Evolutionary conservation across 1,139 yeast genomes (phyloP).

Genomic region (Neolecta irregularis): DNA sequence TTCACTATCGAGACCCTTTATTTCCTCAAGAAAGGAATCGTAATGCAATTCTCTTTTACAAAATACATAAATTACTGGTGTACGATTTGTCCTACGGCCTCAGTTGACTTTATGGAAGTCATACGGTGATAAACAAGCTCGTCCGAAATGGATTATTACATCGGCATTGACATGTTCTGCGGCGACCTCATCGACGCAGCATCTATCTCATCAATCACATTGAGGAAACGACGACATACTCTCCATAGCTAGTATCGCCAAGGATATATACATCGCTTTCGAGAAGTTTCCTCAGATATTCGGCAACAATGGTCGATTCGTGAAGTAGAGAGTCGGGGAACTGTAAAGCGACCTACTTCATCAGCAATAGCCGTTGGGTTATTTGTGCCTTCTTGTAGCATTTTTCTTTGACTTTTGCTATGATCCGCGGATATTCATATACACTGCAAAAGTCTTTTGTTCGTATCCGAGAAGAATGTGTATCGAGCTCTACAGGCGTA

Average conservation of each 20-base stretch:
- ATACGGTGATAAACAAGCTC: constrained; percentile 78
- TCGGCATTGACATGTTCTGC: constrained; percentile 86
- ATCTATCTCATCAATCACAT: constrained; percentile 26
- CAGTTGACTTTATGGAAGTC: constrained; percentile 11
- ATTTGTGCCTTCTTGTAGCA: too few species aligned
- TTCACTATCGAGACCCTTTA: constrained; percentile 2
- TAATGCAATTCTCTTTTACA: constrained; percentile 15
- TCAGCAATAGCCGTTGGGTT: too few species aligned
- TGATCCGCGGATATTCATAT: too few species aligned
- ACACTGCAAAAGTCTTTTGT: too few species aligned
- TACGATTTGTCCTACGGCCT: constrained; percentile 6
- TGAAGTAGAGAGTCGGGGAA: constrained; percentile 71
- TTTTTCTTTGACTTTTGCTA: too few species aligned
- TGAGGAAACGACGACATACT: neutral
- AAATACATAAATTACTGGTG: constrained; percentile 17
- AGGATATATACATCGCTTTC: constrained; percentile 26
- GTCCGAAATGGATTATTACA: constrained; percentile 82
- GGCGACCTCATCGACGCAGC: constrained; percentile 95
- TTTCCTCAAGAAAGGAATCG: constrained; percentile 4
- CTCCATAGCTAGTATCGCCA: constrained; percentile 90
- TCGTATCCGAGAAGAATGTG: too few species aligned
- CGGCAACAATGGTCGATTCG: constrained; percentile 61
- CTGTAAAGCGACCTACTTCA: constrained; percentile 49
- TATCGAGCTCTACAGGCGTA: too few species aligned
- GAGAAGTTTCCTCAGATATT: constrained; percentile 28